Evolutionary conservation across 768 basidiomycete genomes (phyloP), one percentile per base, ranked within the genome.

Genomic region (Pholiota molesta): DNA sequence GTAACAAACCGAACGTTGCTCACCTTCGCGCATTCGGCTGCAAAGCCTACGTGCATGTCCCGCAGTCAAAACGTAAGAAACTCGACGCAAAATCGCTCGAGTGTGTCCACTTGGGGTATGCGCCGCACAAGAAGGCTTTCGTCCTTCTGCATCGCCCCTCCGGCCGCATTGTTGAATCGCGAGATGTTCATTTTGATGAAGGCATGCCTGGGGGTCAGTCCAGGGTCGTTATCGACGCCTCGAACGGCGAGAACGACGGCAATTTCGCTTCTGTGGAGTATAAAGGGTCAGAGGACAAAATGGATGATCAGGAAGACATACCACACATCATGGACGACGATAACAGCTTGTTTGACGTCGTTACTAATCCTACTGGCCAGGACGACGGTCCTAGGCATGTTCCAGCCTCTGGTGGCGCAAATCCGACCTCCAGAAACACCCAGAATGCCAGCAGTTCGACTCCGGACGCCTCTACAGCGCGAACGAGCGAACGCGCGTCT

Each of bases 1-100:
- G 67, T 23, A 47, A 65, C 45, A 76, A 75, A 55, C 76, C 76
- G 0, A 65, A 69, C 39, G 59, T 77, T 35, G 61, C 66, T 17
- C 65, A 70, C 35, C 55, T 73, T 19, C 28, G 61, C n/a, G 68
- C 69, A 40, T 75, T 75, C 63, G 71, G 73, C 37, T 67, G 63
- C 39, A 65, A 67, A 33, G 73, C 69, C 3, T 73, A 66, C 63
- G 62, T 72, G 6, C 61, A 42, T 42, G 40, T 42, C 4, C 40
- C 40, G 5, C 11, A 42, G 5, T 42, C 40, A 14, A 42, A 42
- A 42, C 13, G 40, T 13, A 42, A 14, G 40, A 42, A 42, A 14
- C 40, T 42, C 14, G 40, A 42, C 13, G 40, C 40, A 3, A 13
- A n/a, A n/a, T 42, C 13, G 14, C 40, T 42, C 40, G 40, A 42